Conservation (phyloP, 345 rosid species). For the Alliaria petiolata region DNA sequence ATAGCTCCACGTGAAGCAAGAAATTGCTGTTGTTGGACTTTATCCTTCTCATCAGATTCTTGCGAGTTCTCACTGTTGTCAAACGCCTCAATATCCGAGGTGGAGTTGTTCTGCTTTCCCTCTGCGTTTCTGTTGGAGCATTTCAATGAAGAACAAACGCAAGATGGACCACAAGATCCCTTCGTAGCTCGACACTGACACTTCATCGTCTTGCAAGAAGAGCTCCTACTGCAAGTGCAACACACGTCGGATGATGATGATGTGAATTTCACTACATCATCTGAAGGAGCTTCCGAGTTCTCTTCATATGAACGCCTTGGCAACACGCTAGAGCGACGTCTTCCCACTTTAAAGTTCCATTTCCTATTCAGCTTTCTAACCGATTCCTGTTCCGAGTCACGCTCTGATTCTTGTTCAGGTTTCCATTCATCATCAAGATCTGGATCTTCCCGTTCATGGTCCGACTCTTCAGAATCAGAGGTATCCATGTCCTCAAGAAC, state of each 20-base stretch:
- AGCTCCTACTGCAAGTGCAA: constrained; percentile 61
- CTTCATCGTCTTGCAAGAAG: constrained; percentile 72
- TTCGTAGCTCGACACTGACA: constrained; percentile 72
- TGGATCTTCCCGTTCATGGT: constrained; percentile 45
- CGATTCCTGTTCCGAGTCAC: constrained; percentile 34
- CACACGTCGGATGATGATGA: constrained; percentile 37
- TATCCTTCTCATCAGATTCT: constrained; percentile 34
- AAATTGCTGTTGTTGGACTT: constrained; percentile 21
- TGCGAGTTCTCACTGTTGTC: constrained; percentile 22
- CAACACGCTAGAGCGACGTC: constrained; percentile 32
- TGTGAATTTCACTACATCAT: constrained; percentile 29
- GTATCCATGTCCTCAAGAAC: constrained; percentile 83
- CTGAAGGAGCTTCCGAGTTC: constrained; percentile 31
- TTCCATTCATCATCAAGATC: constrained; percentile 63
- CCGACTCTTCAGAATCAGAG: constrained; percentile 79
- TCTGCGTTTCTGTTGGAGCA: constrained; percentile 60
- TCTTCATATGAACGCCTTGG: constrained; percentile 25
- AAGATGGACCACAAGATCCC: constrained; percentile 61
- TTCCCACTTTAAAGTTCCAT: constrained; percentile 40
- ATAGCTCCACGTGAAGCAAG: constrained; percentile 81
- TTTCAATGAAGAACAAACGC: constrained; percentile 55
- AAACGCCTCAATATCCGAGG: constrained; percentile 13
- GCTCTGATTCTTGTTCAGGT: constrained; percentile 34
- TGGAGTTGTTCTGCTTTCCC: constrained; percentile 19
- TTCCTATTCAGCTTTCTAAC: constrained; percentile 33